Conservation (phyloP, 345 rosid species). For the Luvunga scandens region DNA sequence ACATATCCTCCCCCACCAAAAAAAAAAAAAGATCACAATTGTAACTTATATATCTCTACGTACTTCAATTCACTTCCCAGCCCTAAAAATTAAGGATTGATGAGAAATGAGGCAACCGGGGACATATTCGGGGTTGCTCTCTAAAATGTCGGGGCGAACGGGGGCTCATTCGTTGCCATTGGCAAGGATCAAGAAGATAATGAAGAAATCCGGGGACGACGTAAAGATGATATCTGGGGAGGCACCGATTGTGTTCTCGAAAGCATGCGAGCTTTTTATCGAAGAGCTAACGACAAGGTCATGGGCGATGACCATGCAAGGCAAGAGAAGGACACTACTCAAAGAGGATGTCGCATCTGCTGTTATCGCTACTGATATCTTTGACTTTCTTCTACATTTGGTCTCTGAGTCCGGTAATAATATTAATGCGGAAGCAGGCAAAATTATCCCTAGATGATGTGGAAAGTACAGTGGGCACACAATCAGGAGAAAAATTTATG, state of each 20-base stretch:
- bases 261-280: conserved; percentile 66
- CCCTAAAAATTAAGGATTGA: background rate
- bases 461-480: no score
- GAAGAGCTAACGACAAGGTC: conserved; percentile 54
- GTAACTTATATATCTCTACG: background rate
- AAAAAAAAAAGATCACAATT: no score
- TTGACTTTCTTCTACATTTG: conserved; percentile 57
- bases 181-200: conserved; percentile 76
- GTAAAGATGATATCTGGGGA: conserved; percentile 69
- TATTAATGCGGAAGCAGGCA: background rate
- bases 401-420: conserved; percentile 17
- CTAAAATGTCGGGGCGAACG: conserved; percentile 23
- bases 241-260: conserved; percentile 59
- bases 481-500: background rate
- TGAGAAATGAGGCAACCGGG: conserved; percentile 56
- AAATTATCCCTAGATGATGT: background rate
- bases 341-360: conserved; percentile 69
- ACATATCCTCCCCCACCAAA: no score
- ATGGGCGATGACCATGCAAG: conserved; percentile 52
- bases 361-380: conserved; percentile 46
- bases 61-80: no score
- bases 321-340: conserved; percentile 58
- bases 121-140: conserved; percentile 42
- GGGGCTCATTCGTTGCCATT: conserved; percentile 57
- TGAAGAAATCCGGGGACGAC: conserved; percentile 59